Conservation (phyloP, 306 rosid species). For the Vicia sativa region DNA sequence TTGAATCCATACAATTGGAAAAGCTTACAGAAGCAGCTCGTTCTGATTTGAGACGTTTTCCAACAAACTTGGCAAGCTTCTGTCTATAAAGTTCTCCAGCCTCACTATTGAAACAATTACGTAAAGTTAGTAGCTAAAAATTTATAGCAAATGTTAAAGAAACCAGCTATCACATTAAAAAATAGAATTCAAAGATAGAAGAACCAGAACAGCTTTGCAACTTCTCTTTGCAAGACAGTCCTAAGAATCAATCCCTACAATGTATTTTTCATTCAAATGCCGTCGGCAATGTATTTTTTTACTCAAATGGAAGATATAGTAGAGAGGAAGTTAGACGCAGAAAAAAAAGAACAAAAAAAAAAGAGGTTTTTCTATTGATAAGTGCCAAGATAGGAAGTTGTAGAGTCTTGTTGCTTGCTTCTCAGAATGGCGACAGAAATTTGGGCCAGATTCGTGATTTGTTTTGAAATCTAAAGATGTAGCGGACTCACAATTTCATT, state of each 20-base stretch:
- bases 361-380: too few relatives aligned
- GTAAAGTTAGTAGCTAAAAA: slow-evolving; percentile 30
- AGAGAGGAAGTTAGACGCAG: too few relatives aligned
- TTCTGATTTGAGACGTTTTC: slow-evolving; percentile 87
- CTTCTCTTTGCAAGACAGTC: slow-evolving; percentile 17
- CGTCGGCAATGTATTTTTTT: too few relatives aligned
- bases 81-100: slow-evolving; percentile 77
- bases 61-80: slow-evolving; percentile 92
- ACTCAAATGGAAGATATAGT: too few relatives aligned
- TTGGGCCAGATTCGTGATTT: too few relatives aligned
- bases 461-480: too few relatives aligned
- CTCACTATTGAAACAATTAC: slow-evolving; percentile 60
- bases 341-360: too few relatives aligned
- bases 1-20: slow-evolving; percentile 33
- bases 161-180: slow-evolving; percentile 5
- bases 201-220: slow-evolving; percentile 20
- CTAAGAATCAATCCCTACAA: slow-evolving; percentile 5
- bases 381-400: too few relatives aligned
- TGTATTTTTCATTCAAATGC: too few relatives aligned
- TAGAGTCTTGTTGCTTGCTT: too few relatives aligned
- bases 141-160: slow-evolving; percentile 19
- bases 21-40: slow-evolving; percentile 95
- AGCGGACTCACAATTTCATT: too few relatives aligned
- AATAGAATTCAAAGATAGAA: slow-evolving; percentile 1
- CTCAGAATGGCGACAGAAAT: too few relatives aligned